Evolutionary conservation across 139 green algal genomes (phyloP).

Genomic region (Chlamydomonas sphaeroides): DNA sequence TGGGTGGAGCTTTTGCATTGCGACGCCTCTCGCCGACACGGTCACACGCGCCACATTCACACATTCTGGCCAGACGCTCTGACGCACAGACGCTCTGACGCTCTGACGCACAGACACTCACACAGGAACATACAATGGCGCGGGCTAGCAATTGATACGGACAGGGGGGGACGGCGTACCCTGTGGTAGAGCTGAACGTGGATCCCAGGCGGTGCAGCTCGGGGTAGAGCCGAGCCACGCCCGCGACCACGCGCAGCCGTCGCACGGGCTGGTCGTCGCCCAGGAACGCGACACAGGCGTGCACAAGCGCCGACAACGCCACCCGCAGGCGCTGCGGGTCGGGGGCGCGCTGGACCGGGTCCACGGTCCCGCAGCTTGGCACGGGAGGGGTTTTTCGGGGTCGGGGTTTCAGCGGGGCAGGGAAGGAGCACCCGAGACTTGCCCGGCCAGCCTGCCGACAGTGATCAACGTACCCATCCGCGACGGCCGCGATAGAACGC

Average conservation of each 20-base stretch:
- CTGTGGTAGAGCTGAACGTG: neutral
- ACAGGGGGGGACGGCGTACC: neutral
- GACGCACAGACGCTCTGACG: neutral
- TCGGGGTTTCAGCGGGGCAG: neutral
- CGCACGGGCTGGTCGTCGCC: neutral
- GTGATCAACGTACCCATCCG: neutral
- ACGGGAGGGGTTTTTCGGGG: neutral
- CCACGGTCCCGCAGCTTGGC: neutral
- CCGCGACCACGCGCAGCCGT: conserved; percentile 14
- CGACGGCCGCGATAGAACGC: neutral
- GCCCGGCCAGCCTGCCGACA: neutral
- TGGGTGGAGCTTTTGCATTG: too few relatives aligned
- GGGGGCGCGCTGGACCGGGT: too few relatives aligned
- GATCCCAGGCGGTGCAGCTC: neutral
- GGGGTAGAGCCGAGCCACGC: neutral
- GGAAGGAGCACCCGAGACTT: neutral
- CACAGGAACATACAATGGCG: too few relatives aligned
- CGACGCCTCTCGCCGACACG: neutral
- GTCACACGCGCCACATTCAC: neutral
- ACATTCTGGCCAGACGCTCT: neutral
- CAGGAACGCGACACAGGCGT: neutral
- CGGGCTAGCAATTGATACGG: too few relatives aligned
- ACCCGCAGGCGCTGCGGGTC: neutral
- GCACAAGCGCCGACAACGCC: neutral
- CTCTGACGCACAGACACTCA: neutral